A percentile compares a stretch with the other conserved stretches of the same genome.
Conservation (phyloP, 208 protist genomes). For the Entamoeba invadens region DNA sequence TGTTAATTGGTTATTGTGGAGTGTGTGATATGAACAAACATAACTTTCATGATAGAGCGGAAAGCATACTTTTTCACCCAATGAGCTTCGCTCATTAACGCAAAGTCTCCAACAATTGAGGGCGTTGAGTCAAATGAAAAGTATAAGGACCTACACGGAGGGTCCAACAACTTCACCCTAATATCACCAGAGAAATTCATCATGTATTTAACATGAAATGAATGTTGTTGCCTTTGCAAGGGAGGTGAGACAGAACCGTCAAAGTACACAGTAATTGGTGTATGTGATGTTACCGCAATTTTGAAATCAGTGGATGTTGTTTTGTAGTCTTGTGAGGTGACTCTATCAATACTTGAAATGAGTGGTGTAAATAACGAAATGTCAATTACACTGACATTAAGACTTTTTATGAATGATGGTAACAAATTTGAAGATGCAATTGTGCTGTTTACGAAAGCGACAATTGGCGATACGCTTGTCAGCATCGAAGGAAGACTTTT, state of each 20-base stretch:
- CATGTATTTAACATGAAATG: not conserved
- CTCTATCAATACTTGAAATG: not conserved
- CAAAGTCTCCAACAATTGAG: not conserved
- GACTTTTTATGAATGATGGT: not conserved
- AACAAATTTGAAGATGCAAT: not conserved
- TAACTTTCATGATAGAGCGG: not conserved
- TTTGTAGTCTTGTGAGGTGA: not conserved
- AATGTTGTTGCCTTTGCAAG: not conserved
- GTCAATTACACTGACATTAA: not conserved
- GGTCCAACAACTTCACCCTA: not conserved
- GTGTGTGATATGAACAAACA: not conserved
- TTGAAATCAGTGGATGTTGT: not conserved
- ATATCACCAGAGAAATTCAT: not conserved
- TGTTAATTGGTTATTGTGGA: not conserved
- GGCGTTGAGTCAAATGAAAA: not conserved
- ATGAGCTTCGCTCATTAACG: not conserved
- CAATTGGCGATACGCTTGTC: not conserved
- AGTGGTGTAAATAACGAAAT: not conserved
- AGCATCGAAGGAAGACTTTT: not conserved
- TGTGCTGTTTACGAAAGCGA: not conserved
- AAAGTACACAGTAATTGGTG: not conserved
- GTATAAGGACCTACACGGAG: not conserved
- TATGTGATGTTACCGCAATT: not conserved
- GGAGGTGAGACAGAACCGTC: not conserved
- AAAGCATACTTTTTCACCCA: not conserved